These are phyloP conservation scores for Incumbomyces delicatus DNA, from an alignment of 2,329 filamentous ascomycete species.

Conservation along the genomic window DNA sequence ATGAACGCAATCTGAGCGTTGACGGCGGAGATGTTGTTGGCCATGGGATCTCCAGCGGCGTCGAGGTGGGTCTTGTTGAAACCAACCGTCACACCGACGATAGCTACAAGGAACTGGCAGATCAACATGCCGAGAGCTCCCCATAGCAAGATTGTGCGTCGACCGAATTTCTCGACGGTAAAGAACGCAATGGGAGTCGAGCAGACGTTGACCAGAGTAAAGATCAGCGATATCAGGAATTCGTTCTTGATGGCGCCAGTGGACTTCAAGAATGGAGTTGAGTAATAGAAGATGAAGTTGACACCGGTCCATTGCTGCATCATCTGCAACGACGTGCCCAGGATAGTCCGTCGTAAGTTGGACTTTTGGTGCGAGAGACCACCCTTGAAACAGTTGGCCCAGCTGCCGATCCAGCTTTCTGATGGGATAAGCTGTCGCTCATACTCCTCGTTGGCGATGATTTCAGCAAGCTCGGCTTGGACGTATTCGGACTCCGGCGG, in stretches of 20 bases:
- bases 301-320: constrained; percentile 77
- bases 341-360: constrained; percentile 56
- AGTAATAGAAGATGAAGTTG: constrained; percentile 87
- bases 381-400: constrained; percentile 56
- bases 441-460: constrained; percentile 81
- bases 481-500: constrained; percentile 63
- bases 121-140: constrained; percentile 75
- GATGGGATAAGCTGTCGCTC: constrained; percentile 38
- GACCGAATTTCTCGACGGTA: constrained; percentile 71
- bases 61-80: constrained; percentile 18
- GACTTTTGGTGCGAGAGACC: constrained; percentile 43
- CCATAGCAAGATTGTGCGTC: constrained; percentile 67
- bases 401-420: constrained; percentile 29
- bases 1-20: constrained; percentile 75
- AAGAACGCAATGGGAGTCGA: constrained; percentile 84
- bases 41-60: constrained; percentile 58
- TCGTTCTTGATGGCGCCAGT: constrained; percentile 65
- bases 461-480: constrained; percentile 69
- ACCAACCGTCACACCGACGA: constrained; percentile 44
- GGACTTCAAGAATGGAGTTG: constrained; percentile 68
- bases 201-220: constrained; percentile 76
- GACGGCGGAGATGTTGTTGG: constrained; percentile 35
- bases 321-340: constrained; percentile 66
- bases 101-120: constrained; percentile 70
- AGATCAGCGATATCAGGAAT: constrained; percentile 77